phyloP scores from a whole-genome alignment of 106 monocot genomes.

The Vanilla planifolia region DNA sequence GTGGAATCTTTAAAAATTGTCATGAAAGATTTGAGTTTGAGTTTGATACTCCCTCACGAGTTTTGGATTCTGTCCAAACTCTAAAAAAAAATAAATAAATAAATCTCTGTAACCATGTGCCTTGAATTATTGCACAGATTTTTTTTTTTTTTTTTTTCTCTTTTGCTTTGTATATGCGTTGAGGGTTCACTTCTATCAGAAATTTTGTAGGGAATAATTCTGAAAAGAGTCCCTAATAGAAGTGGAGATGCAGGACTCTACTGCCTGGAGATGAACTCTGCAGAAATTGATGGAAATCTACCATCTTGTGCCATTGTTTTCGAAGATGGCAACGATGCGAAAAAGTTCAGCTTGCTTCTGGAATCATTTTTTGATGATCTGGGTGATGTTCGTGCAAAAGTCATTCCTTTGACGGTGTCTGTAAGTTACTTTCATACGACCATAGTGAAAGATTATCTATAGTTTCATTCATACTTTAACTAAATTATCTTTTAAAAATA shows the following conservation, averaged over 20 bases:
- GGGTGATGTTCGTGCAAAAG: constrained; percentile 53
- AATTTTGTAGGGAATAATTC: constrained; percentile 44
- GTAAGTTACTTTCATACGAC: constrained; percentile 22
- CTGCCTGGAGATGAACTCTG: constrained; percentile 33
- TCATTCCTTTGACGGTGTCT: constrained; percentile 59
- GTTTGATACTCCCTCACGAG: too few species aligned
- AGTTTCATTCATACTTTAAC: too few species aligned
- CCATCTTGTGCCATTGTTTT: constrained; percentile 53
- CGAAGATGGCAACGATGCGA: constrained; percentile 70
- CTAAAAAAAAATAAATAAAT: too few species aligned
- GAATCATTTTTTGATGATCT: constrained; percentile 67
- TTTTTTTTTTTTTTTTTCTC: too few species aligned
- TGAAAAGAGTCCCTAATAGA: constrained; percentile 31
- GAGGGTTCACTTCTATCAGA: background rate
- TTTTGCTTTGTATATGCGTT: too few species aligned
- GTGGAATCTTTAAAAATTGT: too few species aligned
- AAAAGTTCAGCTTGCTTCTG: constrained; percentile 64
- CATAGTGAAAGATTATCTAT: too few species aligned
- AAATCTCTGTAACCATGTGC: too few species aligned
- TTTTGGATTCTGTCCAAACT: too few species aligned
- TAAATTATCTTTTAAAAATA: too few species aligned
- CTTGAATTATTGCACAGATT: too few species aligned
- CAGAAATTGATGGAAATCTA: constrained; percentile 20
- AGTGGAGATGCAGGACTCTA: constrained; percentile 50
- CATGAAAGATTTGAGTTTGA: too few species aligned